Evolutionary conservation across 352 stramenopile genomes (phyloP), one percentile per base, ranked within the genome.

Genomic region (Pythium graminicola): DNA sequence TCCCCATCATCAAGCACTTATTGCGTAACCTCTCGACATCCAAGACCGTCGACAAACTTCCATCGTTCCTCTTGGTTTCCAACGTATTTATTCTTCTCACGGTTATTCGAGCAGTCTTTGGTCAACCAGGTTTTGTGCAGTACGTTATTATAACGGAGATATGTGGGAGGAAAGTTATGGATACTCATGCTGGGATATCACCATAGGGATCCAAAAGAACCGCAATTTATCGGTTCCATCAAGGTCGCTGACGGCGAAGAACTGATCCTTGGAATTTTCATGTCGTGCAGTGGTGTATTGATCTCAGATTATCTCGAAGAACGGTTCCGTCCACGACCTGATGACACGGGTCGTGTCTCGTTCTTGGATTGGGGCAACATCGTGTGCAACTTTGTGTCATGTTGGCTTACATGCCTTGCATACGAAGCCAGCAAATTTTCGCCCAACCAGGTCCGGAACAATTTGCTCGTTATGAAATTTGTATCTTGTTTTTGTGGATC

Each of bases 191-290:
- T 14, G n/a, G n/a, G n/a, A 19, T 24, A 16, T 36, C 3, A 17
- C 32, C 28, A 11, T 20, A 93, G 78, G 39, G 83, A 93, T 45
- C 81, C 75, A 1, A 93, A 87, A 8, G 83, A 93, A 27, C 76
- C 83, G 17, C 63, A 70, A 17, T 75, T 75, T 41, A 65, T 75
- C 31, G 64, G 63, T 3, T 55, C 46, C 1, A 57, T 75, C 24
- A 51, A 44, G 10, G 64, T 75, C n/a, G 57, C 60, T 16, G 67
- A 75, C 22, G 64, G 62, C 23, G 54, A 72, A 36, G 67, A 75
- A 38, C 56, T 75, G 16, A 50, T 72, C 2, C 39, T 75, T 6
- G 67, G 67, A 36, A 75, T 75, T 16, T 61, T 72, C 49, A 75
- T 75, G 67, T 75, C 66, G 19, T 69, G 61, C 28, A 63, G 36